Conservation (phyloP, 306 rosid genomes). For the barrel medic (Medicago truncatula) region DNA sequence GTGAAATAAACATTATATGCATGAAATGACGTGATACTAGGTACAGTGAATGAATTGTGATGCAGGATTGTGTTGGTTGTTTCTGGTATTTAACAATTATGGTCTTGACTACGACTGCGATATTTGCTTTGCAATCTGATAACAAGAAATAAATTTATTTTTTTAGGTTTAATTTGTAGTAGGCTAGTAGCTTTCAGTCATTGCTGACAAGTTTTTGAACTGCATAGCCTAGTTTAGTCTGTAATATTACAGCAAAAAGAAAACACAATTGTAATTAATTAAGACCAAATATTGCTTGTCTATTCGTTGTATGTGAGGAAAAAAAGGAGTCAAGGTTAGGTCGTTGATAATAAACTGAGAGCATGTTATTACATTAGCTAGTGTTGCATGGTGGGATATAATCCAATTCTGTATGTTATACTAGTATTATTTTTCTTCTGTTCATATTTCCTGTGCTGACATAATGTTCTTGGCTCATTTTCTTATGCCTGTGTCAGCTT, state of each 20-base stretch:
- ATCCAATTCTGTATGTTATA: conserved; percentile 17
- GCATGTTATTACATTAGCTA: background rate
- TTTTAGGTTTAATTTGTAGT: conserved; percentile 8
- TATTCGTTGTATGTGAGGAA: conserved; percentile 13
- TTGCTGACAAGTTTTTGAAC: conserved; percentile 30
- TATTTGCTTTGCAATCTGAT: background rate
- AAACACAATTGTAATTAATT: background rate
- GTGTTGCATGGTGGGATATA: conserved; percentile 17
- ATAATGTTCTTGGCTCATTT: conserved; percentile 32
- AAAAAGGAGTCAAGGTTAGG: conserved; percentile 5
- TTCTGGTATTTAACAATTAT: background rate
- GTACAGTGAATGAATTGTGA: background rate
- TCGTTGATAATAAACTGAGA: background rate
- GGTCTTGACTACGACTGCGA: background rate
- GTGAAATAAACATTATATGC: background rate
- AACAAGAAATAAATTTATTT: background rate
- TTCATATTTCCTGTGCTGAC: conserved; percentile 19
- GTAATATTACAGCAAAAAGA: background rate
- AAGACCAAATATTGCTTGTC: conserved; percentile 2
- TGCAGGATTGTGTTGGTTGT: conserved; percentile 1
- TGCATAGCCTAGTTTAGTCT: background rate
- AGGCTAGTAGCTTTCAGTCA: conserved; percentile 5
- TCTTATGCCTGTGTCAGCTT: conserved; percentile 61
- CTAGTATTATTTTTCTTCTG: conserved; percentile 10
- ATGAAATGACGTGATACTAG: conserved; percentile 13